Conservation (phyloP, 2,329 filamentous ascomycete species). For the Dactylellina haptotyla region DNA sequence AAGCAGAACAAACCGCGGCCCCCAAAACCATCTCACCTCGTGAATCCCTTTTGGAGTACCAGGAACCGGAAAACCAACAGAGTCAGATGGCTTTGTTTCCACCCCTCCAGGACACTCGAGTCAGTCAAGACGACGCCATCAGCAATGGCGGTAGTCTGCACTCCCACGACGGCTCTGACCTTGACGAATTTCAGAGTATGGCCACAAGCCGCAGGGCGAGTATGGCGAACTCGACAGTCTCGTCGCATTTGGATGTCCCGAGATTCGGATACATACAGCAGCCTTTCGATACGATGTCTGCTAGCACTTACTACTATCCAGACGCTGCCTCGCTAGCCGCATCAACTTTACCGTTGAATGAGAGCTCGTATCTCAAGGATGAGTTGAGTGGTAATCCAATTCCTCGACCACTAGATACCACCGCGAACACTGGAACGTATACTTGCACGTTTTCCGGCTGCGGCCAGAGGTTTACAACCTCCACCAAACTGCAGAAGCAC, state of each 20-base stretch:
- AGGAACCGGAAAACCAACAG: slow-evolving; percentile 74
- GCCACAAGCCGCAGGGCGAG: slow-evolving; percentile 61
- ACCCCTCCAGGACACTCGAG: slow-evolving; percentile 54
- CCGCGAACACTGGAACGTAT: slow-evolving; percentile 86
- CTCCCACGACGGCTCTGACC: slow-evolving; percentile 60
- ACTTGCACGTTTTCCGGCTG: slow-evolving; percentile 97
- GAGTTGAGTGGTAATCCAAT: slow-evolving; percentile 30
- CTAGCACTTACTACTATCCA: slow-evolving; percentile 42
- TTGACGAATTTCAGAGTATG: slow-evolving; percentile 63
- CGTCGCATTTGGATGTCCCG: slow-evolving; percentile 53
- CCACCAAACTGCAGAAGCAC: slow-evolving; percentile 88
- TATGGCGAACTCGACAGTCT: slow-evolving; percentile 53
- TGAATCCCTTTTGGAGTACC: slow-evolving; percentile 86
- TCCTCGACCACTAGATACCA: slow-evolving; percentile 55
- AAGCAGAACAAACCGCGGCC: slow-evolving; percentile 63
- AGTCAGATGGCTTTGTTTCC: slow-evolving; percentile 79
- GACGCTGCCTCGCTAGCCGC: slow-evolving; percentile 23
- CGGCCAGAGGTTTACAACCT: slow-evolving; percentile 85
- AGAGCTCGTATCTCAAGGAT: slow-evolving; percentile 39
- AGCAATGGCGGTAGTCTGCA: slow-evolving; percentile 60
- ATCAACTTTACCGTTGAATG: slow-evolving; percentile 24
- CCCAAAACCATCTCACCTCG: slow-evolving; percentile 92
- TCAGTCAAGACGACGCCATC: slow-evolving; percentile 62
- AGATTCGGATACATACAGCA: slow-evolving; percentile 64
- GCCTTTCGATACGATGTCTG: slow-evolving; percentile 45